Conservation (phyloP, 495 filamentous ascomycete genomes). For the Penicillium bialowiezense region DNA sequence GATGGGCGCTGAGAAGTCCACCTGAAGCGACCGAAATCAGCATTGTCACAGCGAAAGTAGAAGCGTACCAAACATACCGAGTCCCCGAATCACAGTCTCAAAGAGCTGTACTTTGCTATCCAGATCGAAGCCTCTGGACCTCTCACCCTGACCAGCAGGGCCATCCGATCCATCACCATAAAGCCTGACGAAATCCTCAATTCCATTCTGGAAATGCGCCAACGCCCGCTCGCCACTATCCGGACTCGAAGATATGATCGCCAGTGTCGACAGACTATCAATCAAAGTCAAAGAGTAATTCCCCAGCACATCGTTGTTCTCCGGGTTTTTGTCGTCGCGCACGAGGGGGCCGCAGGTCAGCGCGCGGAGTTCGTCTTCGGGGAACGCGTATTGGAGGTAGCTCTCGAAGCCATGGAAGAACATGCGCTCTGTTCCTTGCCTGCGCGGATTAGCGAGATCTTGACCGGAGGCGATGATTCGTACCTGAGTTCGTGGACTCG, state of each 20-base stretch:
- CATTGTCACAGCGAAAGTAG: not conserved
- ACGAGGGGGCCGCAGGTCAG: constrained; percentile 79
- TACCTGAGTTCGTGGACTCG: constrained; percentile 44
- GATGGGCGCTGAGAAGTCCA: constrained; percentile 85
- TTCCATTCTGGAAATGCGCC: constrained; percentile 74
- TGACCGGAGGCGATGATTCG: not conserved
- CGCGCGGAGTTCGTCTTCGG: constrained; percentile 93
- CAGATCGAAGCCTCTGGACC: constrained; percentile 85
- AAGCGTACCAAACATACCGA: constrained; percentile 45
- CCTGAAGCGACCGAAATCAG: constrained; percentile 32
- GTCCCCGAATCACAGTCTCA: constrained; percentile 90
- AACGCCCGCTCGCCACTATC: constrained; percentile 59
- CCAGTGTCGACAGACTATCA: constrained; percentile 90
- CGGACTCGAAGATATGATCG: constrained; percentile 76
- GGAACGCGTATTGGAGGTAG: constrained; percentile 91
- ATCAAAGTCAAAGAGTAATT: constrained; percentile 96
- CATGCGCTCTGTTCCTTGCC: constrained; percentile 80
- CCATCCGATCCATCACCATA: constrained; percentile 82
- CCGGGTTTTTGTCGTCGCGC: constrained; percentile 78
- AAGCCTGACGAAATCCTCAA: constrained; percentile 72
- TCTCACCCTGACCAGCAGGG: constrained; percentile 64
- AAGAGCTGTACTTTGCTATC: constrained; percentile 99
- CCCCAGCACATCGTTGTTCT: constrained; percentile 91
- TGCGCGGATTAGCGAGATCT: constrained; percentile 21
- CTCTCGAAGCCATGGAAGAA: constrained; percentile 98